Conservation (phyloP, 2,329 filamentous ascomycete species). For the Claviceps spartinae region DNA sequence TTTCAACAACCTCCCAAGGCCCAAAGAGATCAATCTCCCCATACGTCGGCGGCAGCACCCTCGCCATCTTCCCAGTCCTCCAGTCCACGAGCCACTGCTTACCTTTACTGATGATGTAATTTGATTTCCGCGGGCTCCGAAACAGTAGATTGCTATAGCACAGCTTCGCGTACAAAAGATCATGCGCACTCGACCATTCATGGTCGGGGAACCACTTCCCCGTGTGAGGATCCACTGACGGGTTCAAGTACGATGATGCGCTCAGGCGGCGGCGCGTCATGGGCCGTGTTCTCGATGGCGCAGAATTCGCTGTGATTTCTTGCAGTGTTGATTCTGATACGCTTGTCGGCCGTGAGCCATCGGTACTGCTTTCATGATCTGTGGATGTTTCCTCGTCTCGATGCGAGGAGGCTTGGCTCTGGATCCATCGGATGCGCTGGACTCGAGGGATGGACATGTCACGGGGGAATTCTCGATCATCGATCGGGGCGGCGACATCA, state of each 20-base stretch:
- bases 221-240: conserved; percentile 31
- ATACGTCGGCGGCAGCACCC: conserved; percentile 40
- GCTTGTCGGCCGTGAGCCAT: neutral
- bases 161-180: conserved; percentile 45
- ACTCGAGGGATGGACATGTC: conserved; percentile 49
- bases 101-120: conserved; percentile 42
- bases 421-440: conserved; percentile 38
- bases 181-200: conserved; percentile 40
- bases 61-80: conserved; percentile 40
- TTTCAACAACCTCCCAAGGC: conserved; percentile 35
- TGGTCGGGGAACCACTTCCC: conserved; percentile 45
- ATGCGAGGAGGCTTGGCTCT: conserved; percentile 21
- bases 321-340: neutral
- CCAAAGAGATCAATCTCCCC: conserved; percentile 36
- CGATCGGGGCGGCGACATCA: conserved; percentile 55
- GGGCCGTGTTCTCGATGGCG: conserved; percentile 17
- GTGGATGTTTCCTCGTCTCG: conserved; percentile 2
- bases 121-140: conserved; percentile 42
- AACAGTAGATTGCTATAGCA: conserved; percentile 46
- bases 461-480: conserved; percentile 52
- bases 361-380: conserved; percentile 1
- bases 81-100: conserved; percentile 48
- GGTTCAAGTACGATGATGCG: conserved; percentile 31
- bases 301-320: conserved; percentile 8
- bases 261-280: conserved; percentile 26